Percentiles rank a stretch among this genome's conserved stretches.
These are phyloP conservation scores for Trichoderma virens DNA, from an alignment of 495 filamentous ascomycete genomes.

Conservation along the genomic window DNA sequence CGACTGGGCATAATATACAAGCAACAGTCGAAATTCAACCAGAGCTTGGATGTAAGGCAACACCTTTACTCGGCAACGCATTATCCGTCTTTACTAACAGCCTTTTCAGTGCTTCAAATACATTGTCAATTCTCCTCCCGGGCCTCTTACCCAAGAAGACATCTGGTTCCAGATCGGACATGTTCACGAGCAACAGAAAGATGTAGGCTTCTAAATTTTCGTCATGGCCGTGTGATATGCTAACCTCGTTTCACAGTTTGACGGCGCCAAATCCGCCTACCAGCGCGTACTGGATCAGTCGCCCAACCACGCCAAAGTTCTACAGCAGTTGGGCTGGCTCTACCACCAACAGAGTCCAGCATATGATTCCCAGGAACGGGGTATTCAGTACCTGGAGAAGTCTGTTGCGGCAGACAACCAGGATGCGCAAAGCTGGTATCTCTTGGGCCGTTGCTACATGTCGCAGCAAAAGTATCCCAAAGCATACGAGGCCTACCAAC, in stretches of 20 bases:
- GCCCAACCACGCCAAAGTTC: constrained; percentile 93
- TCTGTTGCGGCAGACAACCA: constrained; percentile 88
- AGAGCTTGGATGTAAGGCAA: constrained; percentile 75
- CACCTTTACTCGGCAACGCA: neutral
- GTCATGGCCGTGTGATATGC: constrained; percentile 1
- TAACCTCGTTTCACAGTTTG: constrained; percentile 57
- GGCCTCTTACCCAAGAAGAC: constrained; percentile 92
- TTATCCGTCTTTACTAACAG: constrained; percentile 22
- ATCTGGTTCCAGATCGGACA: constrained; percentile 99
- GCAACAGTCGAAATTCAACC: constrained; percentile 88
- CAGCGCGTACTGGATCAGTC: constrained; percentile 88
- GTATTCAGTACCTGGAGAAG: constrained; percentile 96
- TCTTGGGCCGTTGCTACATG: constrained; percentile 98
- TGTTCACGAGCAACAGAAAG: constrained; percentile 98
- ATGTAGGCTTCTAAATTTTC: constrained; percentile 53
- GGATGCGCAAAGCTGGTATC: constrained; percentile 98
- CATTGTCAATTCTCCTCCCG: constrained; percentile 87
- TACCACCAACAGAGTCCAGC: constrained; percentile 90
- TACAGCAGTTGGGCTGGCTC: constrained; percentile 97
- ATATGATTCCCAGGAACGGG: constrained; percentile 85
- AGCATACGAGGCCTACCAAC: constrained; percentile 97
- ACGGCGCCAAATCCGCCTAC: constrained; percentile 85
- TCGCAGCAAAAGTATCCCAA: constrained; percentile 98
- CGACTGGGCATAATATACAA: constrained; percentile 98
- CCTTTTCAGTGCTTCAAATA: constrained; percentile 83